phyloP scores from a whole-genome alignment of 768 basidiomycete species.

The Goffeauzyma gilvescens region DNA sequence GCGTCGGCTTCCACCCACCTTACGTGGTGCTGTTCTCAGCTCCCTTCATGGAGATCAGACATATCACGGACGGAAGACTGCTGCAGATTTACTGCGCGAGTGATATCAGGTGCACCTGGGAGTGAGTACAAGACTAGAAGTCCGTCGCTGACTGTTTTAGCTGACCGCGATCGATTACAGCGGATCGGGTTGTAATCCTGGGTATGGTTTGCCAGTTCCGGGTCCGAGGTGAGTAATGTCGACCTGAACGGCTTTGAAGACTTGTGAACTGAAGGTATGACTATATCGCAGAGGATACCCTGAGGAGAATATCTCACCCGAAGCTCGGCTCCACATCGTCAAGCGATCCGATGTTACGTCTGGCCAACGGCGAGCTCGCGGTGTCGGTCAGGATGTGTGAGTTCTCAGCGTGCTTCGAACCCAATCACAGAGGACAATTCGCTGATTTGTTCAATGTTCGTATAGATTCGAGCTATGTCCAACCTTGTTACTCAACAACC shows the following conservation, averaged over 20 bases:
- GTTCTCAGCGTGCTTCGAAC: conserved; percentile 1
- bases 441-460: not conserved
- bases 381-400: conserved; percentile 27
- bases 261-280: not conserved
- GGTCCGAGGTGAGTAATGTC: conserved; percentile 32
- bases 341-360: conserved; percentile 43
- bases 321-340: conserved; percentile 69
- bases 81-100: conserved; percentile 30
- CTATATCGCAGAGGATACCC: conserved; percentile 31
- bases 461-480: conserved; percentile 29
- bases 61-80: conserved; percentile 35
- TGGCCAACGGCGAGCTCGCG: conserved; percentile 25
- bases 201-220: conserved; percentile 25
- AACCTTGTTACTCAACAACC: conserved; percentile 25
- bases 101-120: conserved; percentile 64
- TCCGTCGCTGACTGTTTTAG: conserved; percentile 1
- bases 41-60: conserved; percentile 76
- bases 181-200: not conserved
- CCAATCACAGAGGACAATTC: no score
- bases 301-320: conserved; percentile 44
- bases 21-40: conserved; percentile 73
- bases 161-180: conserved; percentile 12
- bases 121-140: conserved; percentile 44
- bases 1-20: conserved; percentile 71
- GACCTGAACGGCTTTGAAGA: not conserved